Base-by-base conservation (phyloP, 306 rosid genomes). In the Trifolium repens region DNA sequence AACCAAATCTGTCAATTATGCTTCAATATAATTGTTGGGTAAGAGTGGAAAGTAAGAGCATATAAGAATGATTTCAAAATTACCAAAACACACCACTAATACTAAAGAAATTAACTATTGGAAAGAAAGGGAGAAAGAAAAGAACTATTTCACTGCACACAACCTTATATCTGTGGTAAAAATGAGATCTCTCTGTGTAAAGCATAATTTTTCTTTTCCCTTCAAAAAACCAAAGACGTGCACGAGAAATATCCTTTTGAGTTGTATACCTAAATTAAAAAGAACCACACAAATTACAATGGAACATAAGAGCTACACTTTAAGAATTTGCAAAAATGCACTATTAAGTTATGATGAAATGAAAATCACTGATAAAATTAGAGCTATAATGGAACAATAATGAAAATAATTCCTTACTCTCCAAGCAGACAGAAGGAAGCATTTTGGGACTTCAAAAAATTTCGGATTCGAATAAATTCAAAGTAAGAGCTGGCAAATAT, bases 121-220 rank as follows among this genome's bases (percentile, higher is more conserved):
- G 5, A 27, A 22, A 22, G n/a, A 30, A 44, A 16, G 49, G n/a
- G 27, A 44, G 27, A 27, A n/a, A 9, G 14, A 42, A 66, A 67
- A 50, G 60, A 67, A 24, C 17, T 34, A 59, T 22, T 50, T 16
- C 70, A 66, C 52, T 58, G 71, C 9, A 35, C 63, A 47, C 78
- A 73, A 94, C 97, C 98, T 90, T 90, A 62, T 88, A 94, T 91
- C 97, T 86, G 87, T 87, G 92, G 83, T 90, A 90, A 84, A 91
- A 91, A 81, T 94, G 98, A 83, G 92, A 79, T 65, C 96, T 94
- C 87, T 94, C 98, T 0, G 98, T 91, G 87, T 94, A 91, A 71
- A 94, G 92, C 90, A 94, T 85, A 52, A 88, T 90, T 81, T 87
- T 91, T 76, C 94, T 86, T 71, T 47, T 85, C 68, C 91, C 90